Evolutionary conservation across 805 yeast genomes (phyloP).

Genomic region (Kodamaea jinghongensis): DNA sequence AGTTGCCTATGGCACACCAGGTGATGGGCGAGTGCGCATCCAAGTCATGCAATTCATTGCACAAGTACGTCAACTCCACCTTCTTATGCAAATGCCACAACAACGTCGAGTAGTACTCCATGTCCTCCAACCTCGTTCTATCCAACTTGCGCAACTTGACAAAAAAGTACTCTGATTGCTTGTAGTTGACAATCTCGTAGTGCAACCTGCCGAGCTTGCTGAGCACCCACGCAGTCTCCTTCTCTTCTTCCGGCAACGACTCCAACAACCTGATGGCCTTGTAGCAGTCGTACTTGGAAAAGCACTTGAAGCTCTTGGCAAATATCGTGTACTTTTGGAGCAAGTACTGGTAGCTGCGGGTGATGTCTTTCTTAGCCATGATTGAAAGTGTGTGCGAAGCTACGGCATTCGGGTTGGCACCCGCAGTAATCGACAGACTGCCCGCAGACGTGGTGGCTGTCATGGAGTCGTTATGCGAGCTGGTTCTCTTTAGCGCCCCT

Average conservation of each 20-base stretch:
- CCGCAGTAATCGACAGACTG: too few species aligned
- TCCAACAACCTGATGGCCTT: constrained; percentile 72
- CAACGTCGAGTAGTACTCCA: constrained; percentile 88
- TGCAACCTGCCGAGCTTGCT: constrained; percentile 76
- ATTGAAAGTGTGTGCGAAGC: constrained; percentile 4
- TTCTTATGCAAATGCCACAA: constrained; percentile 91
- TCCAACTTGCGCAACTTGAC: constrained; percentile 61
- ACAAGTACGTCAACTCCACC: constrained; percentile 71
- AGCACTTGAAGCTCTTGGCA: constrained; percentile 60
- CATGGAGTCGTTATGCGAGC: constrained; percentile 7
- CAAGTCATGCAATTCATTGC: constrained; percentile 73
- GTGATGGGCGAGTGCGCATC: constrained; percentile 71
- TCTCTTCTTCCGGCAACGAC: constrained; percentile 59
- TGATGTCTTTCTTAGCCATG: constrained; percentile 23
- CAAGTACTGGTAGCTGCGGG: constrained; percentile 40
- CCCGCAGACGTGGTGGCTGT: constrained; percentile 1
- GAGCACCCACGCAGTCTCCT: constrained; percentile 80
- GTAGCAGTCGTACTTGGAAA: constrained; percentile 69
- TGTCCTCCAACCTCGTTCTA: constrained; percentile 76
- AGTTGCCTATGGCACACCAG: constrained; percentile 90
- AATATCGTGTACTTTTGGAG: constrained; percentile 48
- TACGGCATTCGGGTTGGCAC: constrained; percentile 2
- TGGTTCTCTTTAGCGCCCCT: constrained; percentile 6
- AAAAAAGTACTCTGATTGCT: constrained; percentile 67
- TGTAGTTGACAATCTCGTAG: constrained; percentile 85